phyloP scores from a whole-genome alignment of 202 grass and related monocot genomes.

The Schoenoplectus tabernaemontani region DNA sequence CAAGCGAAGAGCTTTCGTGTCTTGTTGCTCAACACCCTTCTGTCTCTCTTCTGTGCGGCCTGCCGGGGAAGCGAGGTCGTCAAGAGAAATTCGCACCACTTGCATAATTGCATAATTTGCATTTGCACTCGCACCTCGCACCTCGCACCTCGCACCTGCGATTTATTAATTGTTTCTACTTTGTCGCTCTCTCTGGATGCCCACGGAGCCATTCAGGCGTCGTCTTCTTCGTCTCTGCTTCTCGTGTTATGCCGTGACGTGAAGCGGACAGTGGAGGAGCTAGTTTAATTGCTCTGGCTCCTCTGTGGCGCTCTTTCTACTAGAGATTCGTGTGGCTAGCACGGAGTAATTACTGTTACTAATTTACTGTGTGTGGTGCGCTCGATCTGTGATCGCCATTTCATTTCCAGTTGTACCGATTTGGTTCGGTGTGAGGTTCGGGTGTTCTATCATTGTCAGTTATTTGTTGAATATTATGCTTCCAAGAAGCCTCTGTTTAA shows the following conservation, averaged over 20 bases:
- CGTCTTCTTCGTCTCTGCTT: constrained; percentile 17
- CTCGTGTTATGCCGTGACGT: constrained; percentile 23
- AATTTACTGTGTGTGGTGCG: background rate
- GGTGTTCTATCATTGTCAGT: too few relatives aligned
- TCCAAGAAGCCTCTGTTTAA: too few relatives aligned
- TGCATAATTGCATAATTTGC: background rate
- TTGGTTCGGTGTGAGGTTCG: too few relatives aligned
- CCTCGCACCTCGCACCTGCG: background rate
- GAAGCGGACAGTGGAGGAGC: background rate
- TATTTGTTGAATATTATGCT: too few relatives aligned
- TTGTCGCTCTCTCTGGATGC: constrained; percentile 25
- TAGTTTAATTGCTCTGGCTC: background rate
- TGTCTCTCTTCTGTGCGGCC: constrained; percentile 35
- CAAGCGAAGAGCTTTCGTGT: background rate
- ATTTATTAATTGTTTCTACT: constrained; percentile 30
- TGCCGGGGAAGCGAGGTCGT: constrained; percentile 25
- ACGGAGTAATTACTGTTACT: too few relatives aligned
- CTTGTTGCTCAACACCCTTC: constrained; percentile 38
- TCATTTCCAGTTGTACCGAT: too few relatives aligned
- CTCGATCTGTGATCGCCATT: too few relatives aligned
- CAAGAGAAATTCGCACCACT: background rate
- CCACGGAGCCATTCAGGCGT: constrained; percentile 24
- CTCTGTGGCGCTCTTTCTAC: background rate
- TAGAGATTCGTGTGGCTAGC: background rate
- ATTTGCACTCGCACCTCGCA: background rate